Base-by-base conservation (phyloP, 257 asterid genomes). In the Leptodermis oblonga region DNA sequence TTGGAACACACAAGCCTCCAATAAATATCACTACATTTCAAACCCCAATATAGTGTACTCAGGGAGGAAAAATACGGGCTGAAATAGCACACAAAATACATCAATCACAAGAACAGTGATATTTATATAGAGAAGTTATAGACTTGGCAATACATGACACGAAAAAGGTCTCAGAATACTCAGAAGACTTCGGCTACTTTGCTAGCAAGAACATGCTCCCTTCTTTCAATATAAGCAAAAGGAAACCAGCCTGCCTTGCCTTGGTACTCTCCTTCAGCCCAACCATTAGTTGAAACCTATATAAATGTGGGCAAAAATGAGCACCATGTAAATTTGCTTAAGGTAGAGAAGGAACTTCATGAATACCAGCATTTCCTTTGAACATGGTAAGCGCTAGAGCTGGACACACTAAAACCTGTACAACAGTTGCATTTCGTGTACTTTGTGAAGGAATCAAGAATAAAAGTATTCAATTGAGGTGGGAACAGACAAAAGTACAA, bases 211-310 rank as follows among this genome's bases (percentile, higher is more conserved):
- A 91, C 99, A 26, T 96, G 96, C 14, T 93, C 96, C 67, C 97
- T 88, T 86, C 88, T 86, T 82, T 90, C 97, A 33, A 94, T 72
- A 78, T 89, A 94, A 63, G 87, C 96, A 64, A 85, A 90, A 36
- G 99, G 99, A 68, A 94, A 94, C 99, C 99, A 94, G 73, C 99
- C 99, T 33, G 99, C 97, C 82, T 78, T 91, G 15, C 97, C 99
- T 82, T 85, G 91, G 90, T 93, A 88, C 81, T 94, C 99, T 66
- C 97, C 99, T 87, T 94, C 99, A 52, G 97, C 99, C 99, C 99
- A 93, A 41, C 99, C 97, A 73, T 88, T 88, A 82, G 81, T 90
- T 48, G 96, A 85, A 72, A 94, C 97, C 99, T 89, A 79, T n/a
- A n/a, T n/a, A n/a, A n/a, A n/a, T 72, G 70, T 64, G 58, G 43